Evolutionary conservation across 2,329 filamentous ascomycete species (phyloP).

Genomic region (Capronia coronata): DNA sequence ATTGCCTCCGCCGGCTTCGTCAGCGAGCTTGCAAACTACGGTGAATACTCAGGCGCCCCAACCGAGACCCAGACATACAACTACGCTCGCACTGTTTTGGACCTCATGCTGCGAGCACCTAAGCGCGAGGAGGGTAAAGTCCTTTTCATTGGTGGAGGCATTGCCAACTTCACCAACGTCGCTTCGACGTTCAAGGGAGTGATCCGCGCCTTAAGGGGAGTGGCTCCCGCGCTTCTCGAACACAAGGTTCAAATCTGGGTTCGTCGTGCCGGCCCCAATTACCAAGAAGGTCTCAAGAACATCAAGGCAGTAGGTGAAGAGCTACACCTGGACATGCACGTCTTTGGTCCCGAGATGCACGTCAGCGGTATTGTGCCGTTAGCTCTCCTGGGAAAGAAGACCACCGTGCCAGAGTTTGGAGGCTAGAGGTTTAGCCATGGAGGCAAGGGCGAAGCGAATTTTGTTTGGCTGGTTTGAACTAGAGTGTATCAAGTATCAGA

Average conservation of each 20-base stretch:
- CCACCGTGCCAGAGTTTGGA: constrained; percentile 56
- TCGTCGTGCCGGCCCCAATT: constrained; percentile 84
- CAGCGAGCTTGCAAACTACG: constrained; percentile 96
- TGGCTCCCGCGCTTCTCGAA: constrained; percentile 75
- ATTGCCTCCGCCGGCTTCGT: constrained; percentile 95
- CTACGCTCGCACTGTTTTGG: constrained; percentile 93
- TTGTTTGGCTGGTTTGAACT: constrained; percentile 20
- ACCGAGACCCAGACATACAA: constrained; percentile 99
- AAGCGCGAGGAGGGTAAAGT: constrained; percentile 86
- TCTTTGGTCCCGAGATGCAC: constrained; percentile 73
- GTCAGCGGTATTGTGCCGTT: constrained; percentile 94
- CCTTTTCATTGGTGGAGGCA: constrained; percentile 98
- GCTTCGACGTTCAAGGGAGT: constrained; percentile 99
- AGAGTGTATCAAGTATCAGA: constrained; percentile 13
- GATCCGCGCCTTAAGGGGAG: constrained; percentile 90
- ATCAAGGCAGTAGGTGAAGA: constrained; percentile 96
- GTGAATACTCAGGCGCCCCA: constrained; percentile 97
- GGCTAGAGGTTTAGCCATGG: too few relatives aligned
- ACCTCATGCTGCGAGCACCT: constrained; percentile 93
- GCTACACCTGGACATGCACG: constrained; percentile 92
- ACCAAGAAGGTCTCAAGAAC: constrained; percentile 99
- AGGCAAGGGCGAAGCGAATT: constrained; percentile 10
- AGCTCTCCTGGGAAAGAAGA: constrained; percentile 63
- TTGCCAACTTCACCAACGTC: constrained; percentile 99
- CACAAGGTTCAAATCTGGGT: constrained; percentile 99